A percentile compares a stretch with the other conserved stretches of the same genome.
Conservation (phyloP, 345 rosid species). For the Heritiera fomes region DNA sequence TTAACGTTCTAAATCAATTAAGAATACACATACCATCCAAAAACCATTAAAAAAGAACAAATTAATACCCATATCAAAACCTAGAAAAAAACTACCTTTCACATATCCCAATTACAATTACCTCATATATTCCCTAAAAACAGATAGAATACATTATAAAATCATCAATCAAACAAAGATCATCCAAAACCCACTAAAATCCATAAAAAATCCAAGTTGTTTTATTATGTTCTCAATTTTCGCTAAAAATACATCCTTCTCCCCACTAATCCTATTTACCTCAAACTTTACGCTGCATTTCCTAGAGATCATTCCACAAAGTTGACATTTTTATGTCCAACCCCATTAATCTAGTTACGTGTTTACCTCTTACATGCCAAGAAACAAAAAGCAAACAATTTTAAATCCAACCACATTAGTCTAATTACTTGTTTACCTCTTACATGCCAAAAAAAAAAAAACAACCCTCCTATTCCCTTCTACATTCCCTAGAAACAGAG, state of each 20-base stretch:
- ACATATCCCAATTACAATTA: neutral
- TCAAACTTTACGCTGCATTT: slow-evolving; percentile 35
- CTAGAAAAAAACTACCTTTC: neutral
- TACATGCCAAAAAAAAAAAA: neutral
- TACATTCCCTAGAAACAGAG: neutral
- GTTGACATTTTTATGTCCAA: neutral
- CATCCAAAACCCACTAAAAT: neutral
- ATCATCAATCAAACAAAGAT: neutral
- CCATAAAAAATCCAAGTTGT: neutral
- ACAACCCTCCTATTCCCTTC: neutral
- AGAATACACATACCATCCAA: neutral
- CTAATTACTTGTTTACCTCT: neutral
- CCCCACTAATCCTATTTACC: slow-evolving; percentile 54
- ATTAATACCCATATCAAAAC: neutral
- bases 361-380: neutral
- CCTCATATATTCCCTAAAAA: neutral
- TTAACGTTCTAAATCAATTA: neutral
- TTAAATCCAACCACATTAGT: neutral
- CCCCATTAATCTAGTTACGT: neutral
- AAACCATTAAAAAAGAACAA: neutral
- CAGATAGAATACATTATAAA: neutral
- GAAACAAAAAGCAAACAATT: neutral
- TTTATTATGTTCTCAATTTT: slow-evolving; percentile 60
- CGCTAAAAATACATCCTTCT: slow-evolving; percentile 61
- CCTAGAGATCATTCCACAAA: neutral